phyloP scores from a whole-genome alignment of 805 yeast species.

The Starmerella tilneyi region DNA sequence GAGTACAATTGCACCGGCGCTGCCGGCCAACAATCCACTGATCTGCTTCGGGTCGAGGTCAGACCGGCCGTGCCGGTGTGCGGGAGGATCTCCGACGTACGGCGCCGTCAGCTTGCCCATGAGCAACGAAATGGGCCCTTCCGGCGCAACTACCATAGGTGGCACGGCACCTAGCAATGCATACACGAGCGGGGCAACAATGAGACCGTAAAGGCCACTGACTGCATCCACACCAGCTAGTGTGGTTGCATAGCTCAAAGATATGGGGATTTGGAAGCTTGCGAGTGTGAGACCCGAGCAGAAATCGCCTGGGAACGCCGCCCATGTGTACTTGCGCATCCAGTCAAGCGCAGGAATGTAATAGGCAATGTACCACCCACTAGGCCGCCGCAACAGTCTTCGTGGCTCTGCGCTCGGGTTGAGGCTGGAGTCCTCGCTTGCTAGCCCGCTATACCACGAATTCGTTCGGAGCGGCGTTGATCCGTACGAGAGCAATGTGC shows the following conservation, averaged over 20 bases:
- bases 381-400: neutral
- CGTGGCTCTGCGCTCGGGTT: neutral
- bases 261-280: constrained; percentile 81
- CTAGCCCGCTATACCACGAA: constrained; percentile 1
- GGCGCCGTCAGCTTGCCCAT: constrained; percentile 69
- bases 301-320: constrained; percentile 47
- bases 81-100: constrained; percentile 37
- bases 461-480: neutral
- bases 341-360: constrained; percentile 50
- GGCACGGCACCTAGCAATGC: constrained; percentile 77
- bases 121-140: constrained; percentile 74
- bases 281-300: constrained; percentile 82
- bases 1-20: constrained; percentile 63
- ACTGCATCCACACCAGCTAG: constrained; percentile 75
- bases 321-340: constrained; percentile 37
- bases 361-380: constrained; percentile 35
- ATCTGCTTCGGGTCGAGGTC: constrained; percentile 42
- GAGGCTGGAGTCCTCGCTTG: neutral
- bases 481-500: neutral
- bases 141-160: constrained; percentile 83
- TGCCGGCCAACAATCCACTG: constrained; percentile 57
- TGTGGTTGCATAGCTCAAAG: constrained; percentile 73
- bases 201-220: constrained; percentile 66
- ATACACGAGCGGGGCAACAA: constrained; percentile 69
- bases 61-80: constrained; percentile 21